Evolutionary conservation across 257 asterid species (phyloP), one percentile per base, ranked within the genome.

Genomic region (Fraxinus pennsylvanica): DNA sequence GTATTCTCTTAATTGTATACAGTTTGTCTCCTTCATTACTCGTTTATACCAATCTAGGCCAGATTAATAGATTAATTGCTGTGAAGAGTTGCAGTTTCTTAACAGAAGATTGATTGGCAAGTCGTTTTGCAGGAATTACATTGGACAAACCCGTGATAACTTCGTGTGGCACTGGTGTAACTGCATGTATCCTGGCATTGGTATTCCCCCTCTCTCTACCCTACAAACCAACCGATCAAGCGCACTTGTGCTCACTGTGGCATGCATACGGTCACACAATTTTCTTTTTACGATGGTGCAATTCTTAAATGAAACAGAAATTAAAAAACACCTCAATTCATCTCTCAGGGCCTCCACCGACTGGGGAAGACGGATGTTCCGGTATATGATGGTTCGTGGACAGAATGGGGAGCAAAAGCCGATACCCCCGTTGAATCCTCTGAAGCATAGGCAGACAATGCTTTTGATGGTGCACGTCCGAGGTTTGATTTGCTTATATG

Each of bases 121-220:
- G 72, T 68, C 14, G 22, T 61, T 39, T 74, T 81, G 74, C 93
- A 96, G 98, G 91, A 71, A 87, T 96, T 79, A 83, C 94, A 14
- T 52, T 92, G 87, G 97, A 96, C 78, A 82, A 65, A 35, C 95
- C 98, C 9, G 82, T 96, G 29, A 22, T 90, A 17, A 80, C 92
- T 36, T 91, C 99, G 65, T 96, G 99, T 12, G 99, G 99, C 41
- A 96, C 99, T 10, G 99, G 99, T 72, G 97, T 96, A 68, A 96
- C 99, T 54, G 98, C 99, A 29, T 96, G 99, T 80, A 74, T 96
- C 80, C 89, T 96, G 72, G 92, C 97, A 50, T 80, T 96, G 98
- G 99, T 96, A 69, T 79, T 38, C 39, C 10, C 59, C 54, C 80
- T 29, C 45, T 75, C 21, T 72, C 68, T 68, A 50, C 50, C 25